Evolutionary conservation across 495 filamentous ascomycete genomes (phyloP).

Genomic region (Penicillium ucsense): DNA sequence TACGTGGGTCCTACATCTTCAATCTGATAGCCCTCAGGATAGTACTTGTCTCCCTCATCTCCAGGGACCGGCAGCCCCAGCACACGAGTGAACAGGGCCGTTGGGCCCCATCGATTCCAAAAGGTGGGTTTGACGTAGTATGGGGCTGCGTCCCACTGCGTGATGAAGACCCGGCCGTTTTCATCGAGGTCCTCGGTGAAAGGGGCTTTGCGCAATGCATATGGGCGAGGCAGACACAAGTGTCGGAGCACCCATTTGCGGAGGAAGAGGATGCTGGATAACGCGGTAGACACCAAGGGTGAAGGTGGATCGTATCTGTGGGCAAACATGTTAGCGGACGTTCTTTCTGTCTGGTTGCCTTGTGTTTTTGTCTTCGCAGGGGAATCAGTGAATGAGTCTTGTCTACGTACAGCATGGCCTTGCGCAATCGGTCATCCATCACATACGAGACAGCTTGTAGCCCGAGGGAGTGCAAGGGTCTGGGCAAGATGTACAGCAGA

Average conservation of each 20-base stretch:
- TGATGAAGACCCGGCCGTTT: constrained; percentile 40
- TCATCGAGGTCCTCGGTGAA: constrained; percentile 35
- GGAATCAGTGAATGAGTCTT: neutral
- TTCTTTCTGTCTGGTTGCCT: neutral
- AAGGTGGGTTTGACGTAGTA: constrained; percentile 55
- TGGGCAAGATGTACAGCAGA: constrained; percentile 49
- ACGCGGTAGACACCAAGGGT: constrained; percentile 21
- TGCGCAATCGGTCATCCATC: constrained; percentile 54
- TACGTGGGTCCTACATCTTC: constrained; percentile 48
- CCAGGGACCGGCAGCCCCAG: constrained; percentile 51
- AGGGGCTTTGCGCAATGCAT: constrained; percentile 29
- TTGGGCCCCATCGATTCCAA: constrained; percentile 50
- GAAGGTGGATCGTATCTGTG: constrained; percentile 38
- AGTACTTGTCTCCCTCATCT: constrained; percentile 45
- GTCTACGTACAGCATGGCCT: constrained; percentile 50
- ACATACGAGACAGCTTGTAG: constrained; percentile 44
- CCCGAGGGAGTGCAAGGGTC: constrained; percentile 35
- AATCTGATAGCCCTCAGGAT: constrained; percentile 48
- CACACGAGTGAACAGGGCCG: constrained; percentile 42
- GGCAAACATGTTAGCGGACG: neutral
- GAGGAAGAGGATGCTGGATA: constrained; percentile 31
- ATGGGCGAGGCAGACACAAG: constrained; percentile 44
- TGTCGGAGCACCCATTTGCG: constrained; percentile 48
- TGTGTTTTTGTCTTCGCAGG: neutral
- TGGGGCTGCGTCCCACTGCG: constrained; percentile 41